A percentile compares a stretch with the other conserved stretches of the same genome.
phyloP scores from a whole-genome alignment of 768 basidiomycete genomes.

The Suillus bovinus region DNA sequence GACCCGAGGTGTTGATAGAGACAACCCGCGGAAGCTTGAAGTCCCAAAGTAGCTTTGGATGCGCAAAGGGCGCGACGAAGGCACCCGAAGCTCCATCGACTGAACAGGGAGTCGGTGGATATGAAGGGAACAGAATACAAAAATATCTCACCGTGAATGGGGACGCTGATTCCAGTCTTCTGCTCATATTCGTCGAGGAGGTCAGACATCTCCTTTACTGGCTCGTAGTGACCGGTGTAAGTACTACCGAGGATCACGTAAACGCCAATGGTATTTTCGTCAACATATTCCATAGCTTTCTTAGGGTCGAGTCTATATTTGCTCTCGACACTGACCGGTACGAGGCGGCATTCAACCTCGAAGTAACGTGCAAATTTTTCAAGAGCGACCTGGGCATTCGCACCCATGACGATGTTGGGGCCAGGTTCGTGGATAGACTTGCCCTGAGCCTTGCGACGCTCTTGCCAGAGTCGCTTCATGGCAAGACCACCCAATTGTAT shows the following conservation, averaged over 20 bases:
- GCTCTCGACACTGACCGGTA: constrained; percentile 63
- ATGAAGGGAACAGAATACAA: constrained; percentile 29
- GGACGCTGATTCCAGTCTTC: constrained; percentile 42
- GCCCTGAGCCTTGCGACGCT: constrained; percentile 60
- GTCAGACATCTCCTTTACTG: constrained; percentile 82
- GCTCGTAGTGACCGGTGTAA: constrained; percentile 66
- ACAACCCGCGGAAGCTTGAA: constrained; percentile 61
- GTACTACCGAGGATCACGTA: constrained; percentile 63
- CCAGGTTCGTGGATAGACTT: constrained; percentile 68
- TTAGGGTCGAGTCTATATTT: constrained; percentile 79
- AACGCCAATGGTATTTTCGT: constrained; percentile 73
- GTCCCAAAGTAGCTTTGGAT: constrained; percentile 57
- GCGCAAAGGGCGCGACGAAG: constrained; percentile 63
- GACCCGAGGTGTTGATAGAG: constrained; percentile 59
- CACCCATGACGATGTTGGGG: constrained; percentile 64
- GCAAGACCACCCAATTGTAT: constrained; percentile 74
- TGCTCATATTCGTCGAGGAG: constrained; percentile 61
- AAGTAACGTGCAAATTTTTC: constrained; percentile 73
- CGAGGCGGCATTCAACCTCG: constrained; percentile 64
- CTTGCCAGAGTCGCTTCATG: constrained; percentile 73
- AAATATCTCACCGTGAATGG: constrained; percentile 37
- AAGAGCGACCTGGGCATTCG: constrained; percentile 69
- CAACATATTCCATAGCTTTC: constrained; percentile 61
- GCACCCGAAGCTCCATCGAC: constrained; percentile 64
- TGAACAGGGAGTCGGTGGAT: constrained; percentile 14